Evolutionary conservation across 345 rosid genomes (phyloP).

Genomic region (Atalantia buxifolia): DNA sequence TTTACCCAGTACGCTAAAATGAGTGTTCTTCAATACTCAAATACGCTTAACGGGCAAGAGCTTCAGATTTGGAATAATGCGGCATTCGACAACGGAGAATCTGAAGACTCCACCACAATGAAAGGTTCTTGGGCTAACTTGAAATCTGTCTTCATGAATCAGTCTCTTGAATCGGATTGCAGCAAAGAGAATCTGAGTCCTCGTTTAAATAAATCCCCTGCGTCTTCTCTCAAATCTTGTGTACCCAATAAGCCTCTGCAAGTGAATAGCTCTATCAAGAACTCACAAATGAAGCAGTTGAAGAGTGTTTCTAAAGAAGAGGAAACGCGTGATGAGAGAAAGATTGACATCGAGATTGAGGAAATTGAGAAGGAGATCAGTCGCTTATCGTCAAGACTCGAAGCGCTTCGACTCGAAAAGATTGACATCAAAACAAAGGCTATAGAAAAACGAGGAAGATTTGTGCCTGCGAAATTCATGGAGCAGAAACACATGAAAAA

Average conservation of each 20-base stretch:
- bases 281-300: slow-evolving; percentile 26
- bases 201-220: slow-evolving; percentile 24
- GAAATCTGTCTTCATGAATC: slow-evolving; percentile 29
- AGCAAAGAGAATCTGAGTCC: slow-evolving; percentile 60
- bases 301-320: slow-evolving; percentile 24
- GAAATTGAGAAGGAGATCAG: slow-evolving; percentile 75
- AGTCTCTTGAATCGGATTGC: slow-evolving; percentile 56
- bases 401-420: slow-evolving; percentile 72
- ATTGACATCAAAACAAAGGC: slow-evolving; percentile 44
- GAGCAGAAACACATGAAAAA: slow-evolving; percentile 47
- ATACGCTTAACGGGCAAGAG: slow-evolving; percentile 37
- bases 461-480: slow-evolving; percentile 78
- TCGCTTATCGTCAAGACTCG: slow-evolving; percentile 60
- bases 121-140: slow-evolving; percentile 50
- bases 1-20: slow-evolving; percentile 26
- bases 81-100: slow-evolving; percentile 72
- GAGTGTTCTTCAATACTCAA: slow-evolving; percentile 54
- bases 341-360: slow-evolving; percentile 77
- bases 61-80: slow-evolving; percentile 95
- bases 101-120: slow-evolving; percentile 36
- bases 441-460: slow-evolving; percentile 50
- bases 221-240: slow-evolving; percentile 21
- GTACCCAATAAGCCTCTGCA: slow-evolving; percentile 29
- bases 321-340: slow-evolving; percentile 34
- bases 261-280: slow-evolving; percentile 19